A percentile compares a stretch with the other conserved stretches of the same genome.
phyloP scores from a whole-genome alignment of 768 basidiomycete species.

The Auricularia auricula-judae region DNA sequence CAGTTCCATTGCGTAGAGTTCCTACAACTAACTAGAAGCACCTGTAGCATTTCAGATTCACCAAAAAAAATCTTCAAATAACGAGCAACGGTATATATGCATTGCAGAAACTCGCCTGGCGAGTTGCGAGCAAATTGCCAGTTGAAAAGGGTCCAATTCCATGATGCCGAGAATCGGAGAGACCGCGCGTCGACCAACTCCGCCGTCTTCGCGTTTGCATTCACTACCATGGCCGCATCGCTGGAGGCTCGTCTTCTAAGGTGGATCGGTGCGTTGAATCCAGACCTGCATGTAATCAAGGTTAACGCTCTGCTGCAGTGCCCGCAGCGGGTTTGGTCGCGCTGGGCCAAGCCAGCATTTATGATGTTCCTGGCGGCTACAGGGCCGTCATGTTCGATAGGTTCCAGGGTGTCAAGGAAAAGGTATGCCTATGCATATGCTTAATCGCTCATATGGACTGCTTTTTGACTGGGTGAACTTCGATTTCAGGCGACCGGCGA shows the following conservation, averaged over 20 bases:
- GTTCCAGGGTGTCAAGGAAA: conserved; percentile 80
- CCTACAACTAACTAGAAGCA: no score
- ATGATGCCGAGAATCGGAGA: no score
- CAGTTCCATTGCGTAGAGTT: no score
- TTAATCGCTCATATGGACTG: conserved; percentile 1
- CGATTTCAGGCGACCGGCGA: conserved; percentile 64
- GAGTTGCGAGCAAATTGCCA: no score
- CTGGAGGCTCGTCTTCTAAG: not conserved
- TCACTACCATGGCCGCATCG: no score
- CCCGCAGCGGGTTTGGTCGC: conserved; percentile 46
- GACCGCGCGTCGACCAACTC: no score
- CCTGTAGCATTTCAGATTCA: no score
- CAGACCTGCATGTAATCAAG: not conserved
- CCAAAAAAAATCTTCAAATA: no score
- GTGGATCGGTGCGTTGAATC: not conserved
- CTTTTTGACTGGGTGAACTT: not conserved
- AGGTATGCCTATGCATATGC: conserved; percentile 33
- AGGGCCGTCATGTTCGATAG: conserved; percentile 97
- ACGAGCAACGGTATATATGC: no score
- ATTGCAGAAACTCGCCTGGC: no score
- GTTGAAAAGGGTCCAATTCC: no score
- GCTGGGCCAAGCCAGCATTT: conserved; percentile 37
- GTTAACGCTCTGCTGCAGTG: conserved; percentile 28
- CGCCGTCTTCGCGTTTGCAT: no score
- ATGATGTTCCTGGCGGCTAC: conserved; percentile 70